Conservation (phyloP, 257 asterid genomes). For the Cruciata laevipes region DNA sequence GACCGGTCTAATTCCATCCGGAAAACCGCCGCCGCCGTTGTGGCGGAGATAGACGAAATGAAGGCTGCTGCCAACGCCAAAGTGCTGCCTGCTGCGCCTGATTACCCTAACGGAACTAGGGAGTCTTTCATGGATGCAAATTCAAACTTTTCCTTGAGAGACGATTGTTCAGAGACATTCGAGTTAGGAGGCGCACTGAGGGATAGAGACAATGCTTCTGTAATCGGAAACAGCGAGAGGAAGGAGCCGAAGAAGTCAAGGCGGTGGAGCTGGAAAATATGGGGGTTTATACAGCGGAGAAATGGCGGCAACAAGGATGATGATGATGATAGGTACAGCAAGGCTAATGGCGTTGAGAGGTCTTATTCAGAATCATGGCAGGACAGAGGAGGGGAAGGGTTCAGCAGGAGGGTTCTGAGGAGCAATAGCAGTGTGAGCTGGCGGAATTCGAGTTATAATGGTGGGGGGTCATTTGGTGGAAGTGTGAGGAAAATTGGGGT, state of each 20-base stretch:
- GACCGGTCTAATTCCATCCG: slow-evolving; percentile 80
- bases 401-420: slow-evolving; percentile 46
- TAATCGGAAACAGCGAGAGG: slow-evolving; percentile 39
- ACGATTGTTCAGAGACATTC: slow-evolving; percentile 65
- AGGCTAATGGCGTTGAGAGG: slow-evolving; percentile 61
- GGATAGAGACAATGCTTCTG: slow-evolving; percentile 38
- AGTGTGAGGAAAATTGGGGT: slow-evolving; percentile 42
- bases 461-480: slow-evolving; percentile 44
- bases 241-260: slow-evolving; percentile 54
- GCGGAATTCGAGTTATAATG: slow-evolving; percentile 35
- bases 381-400: slow-evolving; percentile 38
- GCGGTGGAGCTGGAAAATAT: slow-evolving; percentile 70
- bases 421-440: slow-evolving; percentile 84
- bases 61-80: slow-evolving; percentile 50
- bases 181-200: slow-evolving; percentile 35
- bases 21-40: slow-evolving; percentile 76
- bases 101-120: slow-evolving; percentile 44
- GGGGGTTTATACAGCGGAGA: slow-evolving; percentile 57
- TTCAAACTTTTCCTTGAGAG: slow-evolving; percentile 53
- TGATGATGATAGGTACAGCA: slow-evolving; percentile 53
- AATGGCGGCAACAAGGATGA: slow-evolving; percentile 47
- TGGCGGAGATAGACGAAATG: slow-evolving; percentile 74
- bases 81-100: slow-evolving; percentile 43
- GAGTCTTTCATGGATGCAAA: slow-evolving; percentile 39
- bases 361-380: slow-evolving; percentile 72